Percentiles rank a stretch among this genome's conserved stretches.
These are phyloP conservation scores for Biscogniauxia marginata DNA, from an alignment of 2,329 filamentous ascomycete genomes.

Conservation along the genomic window DNA sequence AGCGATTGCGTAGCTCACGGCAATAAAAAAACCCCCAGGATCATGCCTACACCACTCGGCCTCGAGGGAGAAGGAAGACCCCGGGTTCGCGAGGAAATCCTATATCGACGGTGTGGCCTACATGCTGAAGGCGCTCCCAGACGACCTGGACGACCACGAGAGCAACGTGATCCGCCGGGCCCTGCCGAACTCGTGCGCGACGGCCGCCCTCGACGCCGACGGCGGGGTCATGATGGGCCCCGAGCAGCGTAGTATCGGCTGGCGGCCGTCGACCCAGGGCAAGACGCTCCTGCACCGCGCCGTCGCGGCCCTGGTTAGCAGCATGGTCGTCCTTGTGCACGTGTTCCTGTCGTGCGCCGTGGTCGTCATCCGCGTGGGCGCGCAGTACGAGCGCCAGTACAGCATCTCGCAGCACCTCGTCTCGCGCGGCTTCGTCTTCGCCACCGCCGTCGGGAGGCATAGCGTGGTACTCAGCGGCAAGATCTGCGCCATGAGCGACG, in stretches of 20 bases:
- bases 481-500: conserved; percentile 61
- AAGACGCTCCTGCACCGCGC: conserved; percentile 54
- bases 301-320: conserved; percentile 55
- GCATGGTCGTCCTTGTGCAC: conserved; percentile 58
- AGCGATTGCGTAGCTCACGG: not conserved
- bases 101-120: conserved; percentile 65
- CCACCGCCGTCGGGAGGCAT: conserved; percentile 52
- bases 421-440: conserved; percentile 48
- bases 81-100: conserved; percentile 56
- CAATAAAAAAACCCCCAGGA: conserved; percentile 11
- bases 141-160: conserved; percentile 56
- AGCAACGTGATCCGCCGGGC: conserved; percentile 49
- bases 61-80: conserved; percentile 37
- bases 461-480: conserved; percentile 52
- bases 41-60: conserved; percentile 24
- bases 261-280: conserved; percentile 9
- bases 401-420: conserved; percentile 60
- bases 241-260: conserved; percentile 7
- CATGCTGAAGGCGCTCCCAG: conserved; percentile 61
- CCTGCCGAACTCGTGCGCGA: conserved; percentile 39
- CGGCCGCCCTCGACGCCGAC: conserved; percentile 2
- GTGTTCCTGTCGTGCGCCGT: conserved; percentile 58
- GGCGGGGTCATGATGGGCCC: not conserved
- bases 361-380: conserved; percentile 50
- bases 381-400: conserved; percentile 65